Percentiles rank a stretch among this genome's conserved stretches.
Conservation (phyloP, 2,329 filamentous ascomycete species). For the Colletotrichum incanum region DNA sequence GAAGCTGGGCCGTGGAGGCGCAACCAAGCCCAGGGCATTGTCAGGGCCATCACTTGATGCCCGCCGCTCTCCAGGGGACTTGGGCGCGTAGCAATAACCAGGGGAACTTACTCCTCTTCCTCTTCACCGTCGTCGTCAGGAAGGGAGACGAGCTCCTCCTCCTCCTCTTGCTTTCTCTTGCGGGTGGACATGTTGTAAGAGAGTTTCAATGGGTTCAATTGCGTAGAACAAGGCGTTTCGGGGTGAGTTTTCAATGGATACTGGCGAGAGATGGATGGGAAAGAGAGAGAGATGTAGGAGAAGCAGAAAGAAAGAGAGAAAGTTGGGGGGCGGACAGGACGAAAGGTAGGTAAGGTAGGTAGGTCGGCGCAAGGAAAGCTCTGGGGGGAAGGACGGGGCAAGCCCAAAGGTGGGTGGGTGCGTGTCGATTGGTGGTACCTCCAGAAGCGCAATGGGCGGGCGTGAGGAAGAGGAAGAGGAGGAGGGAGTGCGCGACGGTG, state of each 20-base stretch:
- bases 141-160: slow-evolving; percentile 70
- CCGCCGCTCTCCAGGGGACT: too few species aligned
- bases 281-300: slow-evolving; percentile 30
- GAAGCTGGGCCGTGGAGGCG: not conserved
- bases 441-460: slow-evolving; percentile 28
- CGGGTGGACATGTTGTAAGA: slow-evolving; percentile 61
- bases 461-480: slow-evolving; percentile 27
- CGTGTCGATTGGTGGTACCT: slow-evolving; percentile 37
- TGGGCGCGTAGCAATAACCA: not conserved
- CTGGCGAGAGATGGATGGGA: slow-evolving; percentile 25
- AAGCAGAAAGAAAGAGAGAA: slow-evolving; percentile 35
- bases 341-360: slow-evolving; percentile 39
- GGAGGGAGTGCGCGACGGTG: slow-evolving; percentile 32
- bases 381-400: slow-evolving; percentile 37
- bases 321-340: slow-evolving; percentile 40
- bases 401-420: slow-evolving; percentile 39
- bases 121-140: slow-evolving; percentile 67
- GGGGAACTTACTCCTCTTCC: slow-evolving; percentile 66
- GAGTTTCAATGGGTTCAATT: slow-evolving; percentile 48
- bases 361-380: slow-evolving; percentile 43
- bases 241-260: slow-evolving; percentile 5
- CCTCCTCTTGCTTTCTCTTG: slow-evolving; percentile 70
- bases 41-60: not conserved
- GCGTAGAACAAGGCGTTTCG: slow-evolving; percentile 27
- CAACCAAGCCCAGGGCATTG: not conserved